Evolutionary conservation across 331 rosid genomes (phyloP).

Genomic region (Arachis monticola): DNA sequence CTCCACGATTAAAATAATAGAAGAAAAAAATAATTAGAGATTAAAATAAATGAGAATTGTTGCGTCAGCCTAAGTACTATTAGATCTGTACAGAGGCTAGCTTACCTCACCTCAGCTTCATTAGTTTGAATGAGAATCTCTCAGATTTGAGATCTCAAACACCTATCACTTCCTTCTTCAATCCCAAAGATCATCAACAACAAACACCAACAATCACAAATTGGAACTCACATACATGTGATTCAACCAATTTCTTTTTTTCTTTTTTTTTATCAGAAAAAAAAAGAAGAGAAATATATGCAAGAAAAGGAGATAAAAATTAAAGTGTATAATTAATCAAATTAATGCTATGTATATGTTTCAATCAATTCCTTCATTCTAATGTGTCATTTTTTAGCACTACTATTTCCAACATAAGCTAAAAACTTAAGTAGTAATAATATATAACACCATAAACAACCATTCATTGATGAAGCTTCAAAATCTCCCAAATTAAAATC

Average conservation of each 20-base stretch:
- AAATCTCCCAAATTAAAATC: conserved; percentile 11
- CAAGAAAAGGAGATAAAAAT: too few species aligned
- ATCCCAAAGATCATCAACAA: conserved; percentile 41
- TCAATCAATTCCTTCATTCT: conserved; percentile 33
- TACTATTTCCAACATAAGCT: too few species aligned
- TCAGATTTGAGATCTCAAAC: conserved; percentile 48
- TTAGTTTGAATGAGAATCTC: conserved; percentile 43
- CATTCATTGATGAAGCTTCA: conserved; percentile 38
- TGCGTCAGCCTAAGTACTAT: conserved; percentile 64
- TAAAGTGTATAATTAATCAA: background rate
- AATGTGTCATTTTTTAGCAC: conserved; percentile 6
- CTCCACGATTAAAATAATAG: conserved; percentile 19
- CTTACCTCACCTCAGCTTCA: conserved; percentile 52
- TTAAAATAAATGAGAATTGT: conserved; percentile 20
- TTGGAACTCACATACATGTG: too few species aligned
- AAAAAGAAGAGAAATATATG: background rate
- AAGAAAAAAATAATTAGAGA: conserved; percentile 20
- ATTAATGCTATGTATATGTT: conserved; percentile 28
- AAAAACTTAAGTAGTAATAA: conserved; percentile 8
- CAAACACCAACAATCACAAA: conserved; percentile 33
- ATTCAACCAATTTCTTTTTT: too few species aligned
- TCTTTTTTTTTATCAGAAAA: too few species aligned
- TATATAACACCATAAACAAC: conserved; percentile 31
- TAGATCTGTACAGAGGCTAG: conserved; percentile 56
- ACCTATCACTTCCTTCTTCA: conserved; percentile 45